phyloP scores from a whole-genome alignment of 208 protist species.

The Crithidia brevicula region DNA sequence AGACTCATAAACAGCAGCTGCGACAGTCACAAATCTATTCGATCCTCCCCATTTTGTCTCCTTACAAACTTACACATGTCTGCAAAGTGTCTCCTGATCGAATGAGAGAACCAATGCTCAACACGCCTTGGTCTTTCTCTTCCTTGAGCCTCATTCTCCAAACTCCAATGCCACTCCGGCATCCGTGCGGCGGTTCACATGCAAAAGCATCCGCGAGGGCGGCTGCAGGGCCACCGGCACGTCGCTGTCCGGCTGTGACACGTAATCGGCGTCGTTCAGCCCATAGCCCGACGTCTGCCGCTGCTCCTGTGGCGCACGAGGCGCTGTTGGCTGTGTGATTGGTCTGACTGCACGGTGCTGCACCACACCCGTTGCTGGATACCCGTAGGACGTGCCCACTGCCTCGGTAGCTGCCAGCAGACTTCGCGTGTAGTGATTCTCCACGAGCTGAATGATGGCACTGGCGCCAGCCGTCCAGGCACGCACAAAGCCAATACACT shows the following conservation, averaged over 20 bases:
- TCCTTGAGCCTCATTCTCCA: not conserved
- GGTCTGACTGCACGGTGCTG: not conserved
- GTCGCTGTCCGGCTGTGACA: not conserved
- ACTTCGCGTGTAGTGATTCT: not conserved
- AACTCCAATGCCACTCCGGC: not conserved
- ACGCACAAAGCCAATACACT: constrained; percentile 2
- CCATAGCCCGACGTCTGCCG: not conserved
- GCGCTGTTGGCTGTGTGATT: too few species aligned
- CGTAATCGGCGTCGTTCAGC: constrained; percentile 1
- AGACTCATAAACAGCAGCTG: too few species aligned
- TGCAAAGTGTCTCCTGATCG: too few species aligned
- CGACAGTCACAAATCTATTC: too few species aligned
- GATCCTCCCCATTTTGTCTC: too few species aligned
- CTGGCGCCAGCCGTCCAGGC: not conserved
- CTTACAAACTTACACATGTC: too few species aligned
- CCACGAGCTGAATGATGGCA: constrained; percentile 3
- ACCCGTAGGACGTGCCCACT: not conserved
- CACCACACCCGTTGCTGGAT: not conserved
- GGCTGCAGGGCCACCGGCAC: constrained; percentile 1
- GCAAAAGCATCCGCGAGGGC: not conserved
- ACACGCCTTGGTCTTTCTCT: too few species aligned
- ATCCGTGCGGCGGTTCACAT: not conserved
- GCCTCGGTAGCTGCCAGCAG: not conserved
- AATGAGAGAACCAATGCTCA: too few species aligned
- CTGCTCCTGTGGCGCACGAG: too few species aligned